Evolutionary conservation across 164 flowering plant species (phyloP).

Genomic region (Brasenia schreberi): DNA sequence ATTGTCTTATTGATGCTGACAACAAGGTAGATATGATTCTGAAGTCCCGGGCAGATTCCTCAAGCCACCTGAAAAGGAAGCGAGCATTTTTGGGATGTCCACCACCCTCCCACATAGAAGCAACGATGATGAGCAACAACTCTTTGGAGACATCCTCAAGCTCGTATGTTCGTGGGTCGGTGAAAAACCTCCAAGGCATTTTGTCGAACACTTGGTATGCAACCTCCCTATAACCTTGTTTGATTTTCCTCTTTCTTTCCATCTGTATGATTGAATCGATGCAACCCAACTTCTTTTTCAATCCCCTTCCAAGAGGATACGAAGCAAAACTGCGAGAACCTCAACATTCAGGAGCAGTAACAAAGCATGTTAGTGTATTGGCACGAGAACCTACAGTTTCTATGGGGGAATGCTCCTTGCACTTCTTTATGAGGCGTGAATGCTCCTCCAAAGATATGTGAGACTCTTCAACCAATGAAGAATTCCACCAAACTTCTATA

Average conservation of each 20-base stretch:
- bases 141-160: conserved; percentile 88
- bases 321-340: conserved; percentile 17
- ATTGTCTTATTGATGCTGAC: not conserved
- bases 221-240: conserved; percentile 42
- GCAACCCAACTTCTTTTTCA: conserved; percentile 93
- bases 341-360: conserved; percentile 71
- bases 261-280: conserved; percentile 26
- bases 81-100: conserved; percentile 36
- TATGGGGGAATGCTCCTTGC: conserved; percentile 34
- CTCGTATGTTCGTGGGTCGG: conserved; percentile 64
- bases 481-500: conserved; percentile 7
- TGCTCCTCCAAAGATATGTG: conserved; percentile 62
- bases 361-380: conserved; percentile 49
- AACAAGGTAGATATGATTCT: conserved; percentile 66
- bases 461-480: conserved; percentile 26
- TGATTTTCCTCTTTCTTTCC: conserved; percentile 5
- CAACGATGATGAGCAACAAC: conserved; percentile 47
- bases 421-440: conserved; percentile 52
- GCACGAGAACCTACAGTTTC: conserved; percentile 25
- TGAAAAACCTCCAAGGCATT: conserved; percentile 15
- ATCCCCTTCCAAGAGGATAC: conserved; percentile 52
- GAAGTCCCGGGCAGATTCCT: conserved; percentile 85
- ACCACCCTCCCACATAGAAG: conserved; percentile 94
- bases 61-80: conserved; percentile 68
- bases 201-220: too few species aligned